phyloP scores from a whole-genome alignment of 2,329 filamentous ascomycete species.

The Penicillium sclerotiorum region DNA sequence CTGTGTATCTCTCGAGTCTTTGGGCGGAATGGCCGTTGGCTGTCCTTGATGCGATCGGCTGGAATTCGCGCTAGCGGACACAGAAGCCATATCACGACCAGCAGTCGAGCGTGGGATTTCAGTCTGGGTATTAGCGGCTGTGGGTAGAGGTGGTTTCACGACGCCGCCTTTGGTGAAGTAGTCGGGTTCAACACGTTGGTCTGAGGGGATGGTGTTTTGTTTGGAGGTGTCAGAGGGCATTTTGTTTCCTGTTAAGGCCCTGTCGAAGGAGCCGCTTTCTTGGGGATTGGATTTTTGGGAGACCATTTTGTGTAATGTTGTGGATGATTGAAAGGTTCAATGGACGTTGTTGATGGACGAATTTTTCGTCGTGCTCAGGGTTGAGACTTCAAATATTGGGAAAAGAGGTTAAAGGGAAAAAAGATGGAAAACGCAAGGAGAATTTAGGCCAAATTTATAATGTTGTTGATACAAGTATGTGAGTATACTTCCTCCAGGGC shows the following conservation, averaged over 20 bases:
- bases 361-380: neutral
- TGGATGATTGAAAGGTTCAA: neutral
- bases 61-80: too few species aligned
- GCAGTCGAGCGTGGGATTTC: slow-evolving; percentile 47
- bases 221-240: slow-evolving; percentile 52
- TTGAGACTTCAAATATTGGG: neutral
- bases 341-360: neutral
- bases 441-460: too few species aligned
- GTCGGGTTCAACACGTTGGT: slow-evolving; percentile 39
- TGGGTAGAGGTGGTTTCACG: slow-evolving; percentile 38
- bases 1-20: slow-evolving; percentile 42
- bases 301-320: slow-evolving; percentile 18
- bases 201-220: slow-evolving; percentile 51
- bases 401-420: too few species aligned
- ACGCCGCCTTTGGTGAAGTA: slow-evolving; percentile 38
- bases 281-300: slow-evolving; percentile 28
- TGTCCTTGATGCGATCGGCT: too few species aligned
- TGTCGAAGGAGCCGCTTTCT: slow-evolving; percentile 43
- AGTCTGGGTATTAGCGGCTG: slow-evolving; percentile 50
- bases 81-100: too few species aligned
- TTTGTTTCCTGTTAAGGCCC: slow-evolving; percentile 41
- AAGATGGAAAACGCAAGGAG: too few species aligned
- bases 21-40: too few species aligned
- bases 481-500: too few species aligned
- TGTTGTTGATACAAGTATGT: too few species aligned